Conservation (phyloP, 257 asterid genomes). For the Nicotiana undulata region DNA sequence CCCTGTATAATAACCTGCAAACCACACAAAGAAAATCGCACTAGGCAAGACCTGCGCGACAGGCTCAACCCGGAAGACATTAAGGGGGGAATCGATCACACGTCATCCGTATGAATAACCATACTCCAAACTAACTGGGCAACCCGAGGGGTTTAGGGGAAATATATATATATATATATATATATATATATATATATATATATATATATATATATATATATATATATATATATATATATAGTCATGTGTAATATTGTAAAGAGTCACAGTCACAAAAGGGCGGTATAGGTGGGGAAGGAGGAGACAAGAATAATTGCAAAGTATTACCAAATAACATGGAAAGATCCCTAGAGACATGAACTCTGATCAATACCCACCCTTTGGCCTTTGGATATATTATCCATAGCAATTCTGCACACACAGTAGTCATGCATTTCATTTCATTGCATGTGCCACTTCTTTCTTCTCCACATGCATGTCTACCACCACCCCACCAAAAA, state of each 20-base stretch:
- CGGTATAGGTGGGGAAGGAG: not conserved
- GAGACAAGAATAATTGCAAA: conserved; percentile 48
- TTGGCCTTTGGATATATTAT: conserved; percentile 31
- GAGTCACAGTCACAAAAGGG: not conserved
- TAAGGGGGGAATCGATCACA: too few relatives aligned
- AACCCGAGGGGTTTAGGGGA: too few relatives aligned
- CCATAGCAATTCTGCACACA: conserved; percentile 25
- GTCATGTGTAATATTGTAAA: not conserved
- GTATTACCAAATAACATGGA: conserved; percentile 66
- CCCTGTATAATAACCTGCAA: too few relatives aligned
- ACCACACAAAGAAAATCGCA: too few relatives aligned
- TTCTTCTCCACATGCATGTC: conserved; percentile 61
- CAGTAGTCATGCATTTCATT: conserved; percentile 31
- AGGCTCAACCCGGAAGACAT: too few relatives aligned
- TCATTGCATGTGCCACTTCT: conserved; percentile 62
- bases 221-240: too few relatives aligned
- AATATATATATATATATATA: too few relatives aligned
- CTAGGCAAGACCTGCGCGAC: too few relatives aligned
- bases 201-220: too few relatives aligned
- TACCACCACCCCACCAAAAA: not conserved
- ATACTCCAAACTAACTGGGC: too few relatives aligned
- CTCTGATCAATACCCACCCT: conserved; percentile 23
- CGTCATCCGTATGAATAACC: too few relatives aligned
- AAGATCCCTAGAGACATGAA: conserved; percentile 68
- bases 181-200: too few relatives aligned